Evolutionary conservation across 2,329 filamentous ascomycete genomes (phyloP).

Genomic region (Podosphaera leucotricha): DNA sequence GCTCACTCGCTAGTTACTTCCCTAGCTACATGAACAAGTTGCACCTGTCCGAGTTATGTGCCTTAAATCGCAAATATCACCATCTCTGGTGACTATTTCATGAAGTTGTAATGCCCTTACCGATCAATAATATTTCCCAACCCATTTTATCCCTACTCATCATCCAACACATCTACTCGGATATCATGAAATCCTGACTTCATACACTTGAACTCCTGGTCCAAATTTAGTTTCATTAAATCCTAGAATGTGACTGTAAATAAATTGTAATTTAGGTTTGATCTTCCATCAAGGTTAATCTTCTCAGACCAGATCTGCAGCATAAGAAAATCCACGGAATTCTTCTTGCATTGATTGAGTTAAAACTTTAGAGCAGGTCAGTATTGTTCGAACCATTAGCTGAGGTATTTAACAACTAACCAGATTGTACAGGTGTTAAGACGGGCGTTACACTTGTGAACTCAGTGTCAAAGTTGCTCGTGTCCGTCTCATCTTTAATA

Average conservation of each 20-base stretch:
- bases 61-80: background rate
- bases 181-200: background rate
- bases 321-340: conserved; percentile 94
- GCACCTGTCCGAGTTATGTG: background rate
- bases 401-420: conserved; percentile 33
- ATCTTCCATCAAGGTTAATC: background rate
- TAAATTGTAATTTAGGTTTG: background rate
- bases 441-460: conserved; percentile 97
- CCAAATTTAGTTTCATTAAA: background rate
- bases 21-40: background rate
- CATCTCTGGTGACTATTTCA: background rate
- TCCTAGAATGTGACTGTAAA: background rate
- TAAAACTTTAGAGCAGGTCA: conserved; percentile 35
- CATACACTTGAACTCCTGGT: background rate
- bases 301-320: conserved; percentile 16
- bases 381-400: background rate
- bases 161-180: background rate
- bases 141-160: background rate
- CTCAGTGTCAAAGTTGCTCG: conserved; percentile 98
- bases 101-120: background rate
- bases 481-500: conserved; percentile 84
- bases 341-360: conserved; percentile 99
- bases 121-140: background rate
- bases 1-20: background rate
- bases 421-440: conserved; percentile 86